Base-by-base conservation (phyloP, 805 yeast genomes). In the Yarrowia yakushimensis region DNA sequence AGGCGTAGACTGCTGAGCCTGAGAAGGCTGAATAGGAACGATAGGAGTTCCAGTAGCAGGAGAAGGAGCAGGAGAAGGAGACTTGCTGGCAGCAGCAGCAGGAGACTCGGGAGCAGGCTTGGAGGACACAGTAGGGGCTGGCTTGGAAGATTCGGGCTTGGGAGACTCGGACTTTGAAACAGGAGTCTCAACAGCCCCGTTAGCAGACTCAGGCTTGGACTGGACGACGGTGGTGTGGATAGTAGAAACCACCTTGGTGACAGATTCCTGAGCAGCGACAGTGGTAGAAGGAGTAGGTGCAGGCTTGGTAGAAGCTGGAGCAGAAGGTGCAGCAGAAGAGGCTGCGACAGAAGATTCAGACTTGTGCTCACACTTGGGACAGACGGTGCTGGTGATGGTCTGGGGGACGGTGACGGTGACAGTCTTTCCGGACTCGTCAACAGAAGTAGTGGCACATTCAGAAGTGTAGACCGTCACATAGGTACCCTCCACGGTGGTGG, bases 391-490 rank as follows among this genome's bases (percentile, higher is more conserved):
- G 34, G 50, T 43, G 22, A 43, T 23, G 15, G 50, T 43, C 50
- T 43, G 17, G 25, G 34, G 34, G 17, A 43, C 50, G 23, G 27
- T 4, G 11, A 18, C 17, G 10, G 50, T 43, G 10, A 43, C 50
- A 12, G 34, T 28, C 34, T 43, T 43, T 17, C 50, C 50, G 9
- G 34, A 3, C 9, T 4, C 50, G 22, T 43, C 23, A 13, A 43
- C 50, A 12, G 34, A 27, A 7, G 50, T 43, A 23, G 50, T 43
- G 23, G 18, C n/a, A 28, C 50, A 43, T 33, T 43, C 50, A 20
- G 50, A 43, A 28, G 50, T 43, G 50, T 43, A 43, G 50, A 43
- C 34, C 12, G 50, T 43, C 7, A 43, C 50, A 34, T 43, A 43
- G 17, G 13, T 9, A 7, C 50, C 50, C n/a, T 43, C 50, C 12